Percentiles rank a stretch among this genome's conserved stretches.
phyloP scores from a whole-genome alignment of 768 basidiomycete species.

The Lyophyllum semitale region DNA sequence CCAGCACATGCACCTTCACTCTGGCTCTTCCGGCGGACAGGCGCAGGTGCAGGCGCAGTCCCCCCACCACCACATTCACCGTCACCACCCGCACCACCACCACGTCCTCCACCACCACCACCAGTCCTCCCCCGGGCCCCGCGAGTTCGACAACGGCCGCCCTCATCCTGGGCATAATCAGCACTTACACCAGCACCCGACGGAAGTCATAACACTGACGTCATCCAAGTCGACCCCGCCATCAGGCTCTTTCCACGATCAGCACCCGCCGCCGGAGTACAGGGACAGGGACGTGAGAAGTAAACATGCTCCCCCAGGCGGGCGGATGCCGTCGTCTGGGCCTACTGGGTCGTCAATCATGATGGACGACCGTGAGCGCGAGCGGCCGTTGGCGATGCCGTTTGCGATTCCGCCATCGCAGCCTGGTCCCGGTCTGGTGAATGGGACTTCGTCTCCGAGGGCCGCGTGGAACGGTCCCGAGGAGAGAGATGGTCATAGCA shows the following conservation, averaged over 20 bases:
- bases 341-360: slow-evolving; percentile 25
- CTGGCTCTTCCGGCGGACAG: slow-evolving; percentile 21
- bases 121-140: slow-evolving; percentile 17
- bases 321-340: slow-evolving; percentile 7
- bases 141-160: slow-evolving; percentile 30
- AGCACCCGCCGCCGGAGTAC: slow-evolving; percentile 23
- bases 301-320: slow-evolving; percentile 30
- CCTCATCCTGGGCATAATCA: slow-evolving; percentile 35
- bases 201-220: slow-evolving; percentile 54
- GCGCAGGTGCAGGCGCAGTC: too few relatives aligned
- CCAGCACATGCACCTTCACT: slow-evolving; percentile 35
- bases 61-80: slow-evolving; percentile 41
- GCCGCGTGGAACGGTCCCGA: slow-evolving; percentile 34
- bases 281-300: slow-evolving; percentile 31
- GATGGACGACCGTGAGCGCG: slow-evolving; percentile 55
- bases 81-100: slow-evolving; percentile 52
- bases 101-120: slow-evolving; percentile 49
- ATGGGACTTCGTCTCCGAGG: slow-evolving; percentile 34
- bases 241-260: slow-evolving; percentile 36
- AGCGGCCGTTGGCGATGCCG: slow-evolving; percentile 53
- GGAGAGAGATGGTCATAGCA: slow-evolving; percentile 16
- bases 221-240: slow-evolving; percentile 32
- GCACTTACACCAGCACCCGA: slow-evolving; percentile 45
- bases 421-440: slow-evolving; percentile 14
- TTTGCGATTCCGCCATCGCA: slow-evolving; percentile 46